A percentile compares a stretch with the other conserved stretches of the same genome.
Conservation (phyloP, 768 basidiomycete species). For the Pleurotus cornucopiae region DNA sequence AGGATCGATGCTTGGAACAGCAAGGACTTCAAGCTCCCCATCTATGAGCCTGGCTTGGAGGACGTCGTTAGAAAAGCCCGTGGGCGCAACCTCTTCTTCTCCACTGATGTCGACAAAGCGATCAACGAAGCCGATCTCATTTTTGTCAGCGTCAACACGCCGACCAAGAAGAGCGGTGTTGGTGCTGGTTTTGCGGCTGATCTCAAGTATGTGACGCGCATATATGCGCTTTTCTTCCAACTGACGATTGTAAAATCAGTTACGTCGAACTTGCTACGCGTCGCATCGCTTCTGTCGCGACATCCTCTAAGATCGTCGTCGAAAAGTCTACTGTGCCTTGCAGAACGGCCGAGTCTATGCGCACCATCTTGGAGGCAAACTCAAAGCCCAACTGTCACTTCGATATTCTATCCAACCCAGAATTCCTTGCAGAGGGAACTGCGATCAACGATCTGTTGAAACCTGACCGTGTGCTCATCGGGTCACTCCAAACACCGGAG, state of each 20-base stretch:
- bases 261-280: conserved; percentile 97
- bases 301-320: conserved; percentile 93
- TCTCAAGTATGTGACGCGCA: conserved; percentile 70
- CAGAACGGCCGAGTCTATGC: conserved; percentile 98
- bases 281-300: conserved; percentile 89
- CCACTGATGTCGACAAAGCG: conserved; percentile 88
- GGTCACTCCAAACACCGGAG: conserved; percentile 86
- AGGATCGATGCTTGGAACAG: conserved; percentile 98
- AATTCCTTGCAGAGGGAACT: conserved; percentile 98
- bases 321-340: conserved; percentile 99
- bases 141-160: conserved; percentile 98
- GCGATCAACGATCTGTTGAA: conserved; percentile 84
- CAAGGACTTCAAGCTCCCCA: conserved; percentile 78
- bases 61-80: conserved; percentile 85
- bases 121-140: conserved; percentile 96
- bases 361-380: conserved; percentile 98
- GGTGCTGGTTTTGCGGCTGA: conserved; percentile 98
- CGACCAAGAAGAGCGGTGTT: conserved; percentile 96
- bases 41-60: conserved; percentile 96
- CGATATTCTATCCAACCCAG: conserved; percentile 98
- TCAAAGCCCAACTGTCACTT: conserved; percentile 88
- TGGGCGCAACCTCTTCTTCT: conserved; percentile 96
- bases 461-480: conserved; percentile 96
- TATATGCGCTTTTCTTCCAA: conserved; percentile 6
- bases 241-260: conserved; percentile 36